Percentiles rank a stretch among this genome's conserved stretches.
Evolutionary conservation across 2,329 filamentous ascomycete genomes (phyloP).

Genomic region (Ascochyta viciae-villosae): DNA sequence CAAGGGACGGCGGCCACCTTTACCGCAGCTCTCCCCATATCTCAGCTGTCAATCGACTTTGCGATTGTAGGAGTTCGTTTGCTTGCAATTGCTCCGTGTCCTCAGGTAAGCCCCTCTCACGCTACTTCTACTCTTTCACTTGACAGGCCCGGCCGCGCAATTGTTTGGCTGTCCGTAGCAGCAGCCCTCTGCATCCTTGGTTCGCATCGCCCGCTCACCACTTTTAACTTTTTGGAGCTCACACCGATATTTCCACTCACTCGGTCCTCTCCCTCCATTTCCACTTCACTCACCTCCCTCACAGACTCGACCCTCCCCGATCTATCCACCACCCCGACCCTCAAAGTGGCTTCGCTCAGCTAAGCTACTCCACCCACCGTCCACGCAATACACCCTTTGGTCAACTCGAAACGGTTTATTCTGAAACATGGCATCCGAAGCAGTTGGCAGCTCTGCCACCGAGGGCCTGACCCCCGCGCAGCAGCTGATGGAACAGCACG

Average conservation of each 20-base stretch:
- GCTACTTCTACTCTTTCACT: not conserved
- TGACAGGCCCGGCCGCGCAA: not conserved
- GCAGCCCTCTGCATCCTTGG: conserved; percentile 3
- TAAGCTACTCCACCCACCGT: conserved; percentile 40
- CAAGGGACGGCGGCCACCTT: conserved; percentile 19
- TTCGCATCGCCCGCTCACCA: not conserved
- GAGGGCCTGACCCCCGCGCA: conserved; percentile 56
- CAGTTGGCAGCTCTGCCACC: conserved; percentile 41
- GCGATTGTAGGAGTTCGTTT: conserved; percentile 9
- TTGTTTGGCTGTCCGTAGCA: conserved; percentile 9
- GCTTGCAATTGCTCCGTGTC: conserved; percentile 7
- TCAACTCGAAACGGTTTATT: conserved; percentile 48
- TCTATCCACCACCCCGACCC: not conserved
- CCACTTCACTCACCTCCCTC: not conserved
- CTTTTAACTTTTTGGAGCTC: not conserved
- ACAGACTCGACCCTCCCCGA: not conserved
- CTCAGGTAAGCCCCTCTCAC: not conserved
- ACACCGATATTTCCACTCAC: not conserved
- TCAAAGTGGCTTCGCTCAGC: conserved; percentile 39
- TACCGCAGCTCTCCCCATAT: conserved; percentile 15
- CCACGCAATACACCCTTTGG: conserved; percentile 48
- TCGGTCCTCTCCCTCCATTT: too few relatives aligned
- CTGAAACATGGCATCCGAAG: conserved; percentile 50
- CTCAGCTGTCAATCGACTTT: conserved; percentile 12
- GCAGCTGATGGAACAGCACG: conserved; percentile 70